These are phyloP conservation scores for Lophiostoma macrostomum DNA, from an alignment of 495 filamentous ascomycete species.

Conservation along the genomic window DNA sequence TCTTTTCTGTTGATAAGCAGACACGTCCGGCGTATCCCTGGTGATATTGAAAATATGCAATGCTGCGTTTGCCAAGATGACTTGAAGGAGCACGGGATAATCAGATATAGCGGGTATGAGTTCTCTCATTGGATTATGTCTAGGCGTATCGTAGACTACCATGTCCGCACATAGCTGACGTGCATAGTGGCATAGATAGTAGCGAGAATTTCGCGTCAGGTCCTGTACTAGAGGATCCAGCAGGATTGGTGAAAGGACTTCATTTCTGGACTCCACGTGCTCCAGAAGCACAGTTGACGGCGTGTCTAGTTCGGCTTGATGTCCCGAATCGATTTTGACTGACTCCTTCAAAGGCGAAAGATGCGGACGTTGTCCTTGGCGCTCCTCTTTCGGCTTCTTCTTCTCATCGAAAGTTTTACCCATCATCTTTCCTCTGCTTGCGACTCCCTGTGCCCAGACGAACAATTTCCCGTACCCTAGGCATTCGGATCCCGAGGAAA, in stretches of 20 bases:
- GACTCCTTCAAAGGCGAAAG: no score
- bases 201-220: slow-evolving; percentile 10
- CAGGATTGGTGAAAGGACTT: background rate
- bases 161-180: slow-evolving; percentile 24
- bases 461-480: slow-evolving; percentile 44
- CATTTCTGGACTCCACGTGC: background rate
- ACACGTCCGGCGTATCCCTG: background rate
- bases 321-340: no score
- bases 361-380: slow-evolving; percentile 10
- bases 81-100: slow-evolving; percentile 23
- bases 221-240: slow-evolving; percentile 23
- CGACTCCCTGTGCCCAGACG: slow-evolving; percentile 43
- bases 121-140: slow-evolving; percentile 27
- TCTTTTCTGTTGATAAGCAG: slow-evolving; percentile 9
- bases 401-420: slow-evolving; percentile 39
- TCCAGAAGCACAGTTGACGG: no score
- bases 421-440: slow-evolving; percentile 47
- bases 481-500: slow-evolving; percentile 37
- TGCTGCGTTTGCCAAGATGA: slow-evolving; percentile 30
- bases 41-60: slow-evolving; percentile 29
- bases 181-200: slow-evolving; percentile 30
- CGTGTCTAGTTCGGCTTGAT: no score
- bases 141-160: slow-evolving; percentile 24
- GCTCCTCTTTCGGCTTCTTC: background rate
- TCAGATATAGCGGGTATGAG: slow-evolving; percentile 15